These are phyloP conservation scores for Eimeria sp. DNA, from an alignment of 169 alveolate genomes.

Conservation along the genomic window DNA sequence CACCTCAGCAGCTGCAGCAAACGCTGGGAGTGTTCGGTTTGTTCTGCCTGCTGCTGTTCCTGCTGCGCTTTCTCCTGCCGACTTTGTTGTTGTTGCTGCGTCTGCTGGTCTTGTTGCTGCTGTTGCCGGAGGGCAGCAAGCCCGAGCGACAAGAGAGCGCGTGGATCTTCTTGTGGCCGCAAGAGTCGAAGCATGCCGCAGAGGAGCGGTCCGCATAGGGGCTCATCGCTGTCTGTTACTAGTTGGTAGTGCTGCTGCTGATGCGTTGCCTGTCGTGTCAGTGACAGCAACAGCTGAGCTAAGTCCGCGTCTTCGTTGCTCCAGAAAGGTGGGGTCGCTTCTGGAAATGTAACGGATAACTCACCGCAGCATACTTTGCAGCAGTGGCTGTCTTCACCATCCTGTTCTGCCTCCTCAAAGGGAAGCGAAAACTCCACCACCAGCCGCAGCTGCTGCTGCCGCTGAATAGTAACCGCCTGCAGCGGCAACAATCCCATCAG, in stretches of 20 bases:
- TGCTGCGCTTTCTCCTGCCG: background rate
- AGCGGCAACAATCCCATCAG: background rate
- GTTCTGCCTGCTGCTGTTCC: background rate
- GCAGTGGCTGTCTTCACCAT: background rate
- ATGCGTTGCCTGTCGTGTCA: background rate
- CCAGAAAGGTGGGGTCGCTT: background rate
- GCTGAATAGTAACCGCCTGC: slow-evolving; percentile 7
- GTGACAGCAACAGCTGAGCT: background rate
- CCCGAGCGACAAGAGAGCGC: background rate
- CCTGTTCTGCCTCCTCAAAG: background rate
- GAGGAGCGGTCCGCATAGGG: slow-evolving; percentile 26
- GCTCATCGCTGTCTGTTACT: background rate
- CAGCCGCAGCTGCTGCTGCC: slow-evolving; percentile 67
- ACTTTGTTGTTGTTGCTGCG: background rate
- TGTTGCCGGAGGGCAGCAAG: slow-evolving; percentile 52
- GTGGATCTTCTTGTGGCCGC: slow-evolving; percentile 14
- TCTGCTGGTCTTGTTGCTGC: slow-evolving; percentile 41
- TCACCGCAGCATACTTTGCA: slow-evolving; percentile 6
- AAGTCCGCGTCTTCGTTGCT: background rate
- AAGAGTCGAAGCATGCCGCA: slow-evolving; percentile 23
- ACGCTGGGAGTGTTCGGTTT: background rate
- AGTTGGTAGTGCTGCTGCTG: background rate
- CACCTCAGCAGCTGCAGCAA: slow-evolving; percentile 43
- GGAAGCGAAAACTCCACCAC: slow-evolving; percentile 48
- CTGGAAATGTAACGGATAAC: background rate